These are phyloP conservation scores for Pyrenophora seminiperda DNA, from an alignment of 2,329 filamentous ascomycete genomes.

Conservation along the genomic window DNA sequence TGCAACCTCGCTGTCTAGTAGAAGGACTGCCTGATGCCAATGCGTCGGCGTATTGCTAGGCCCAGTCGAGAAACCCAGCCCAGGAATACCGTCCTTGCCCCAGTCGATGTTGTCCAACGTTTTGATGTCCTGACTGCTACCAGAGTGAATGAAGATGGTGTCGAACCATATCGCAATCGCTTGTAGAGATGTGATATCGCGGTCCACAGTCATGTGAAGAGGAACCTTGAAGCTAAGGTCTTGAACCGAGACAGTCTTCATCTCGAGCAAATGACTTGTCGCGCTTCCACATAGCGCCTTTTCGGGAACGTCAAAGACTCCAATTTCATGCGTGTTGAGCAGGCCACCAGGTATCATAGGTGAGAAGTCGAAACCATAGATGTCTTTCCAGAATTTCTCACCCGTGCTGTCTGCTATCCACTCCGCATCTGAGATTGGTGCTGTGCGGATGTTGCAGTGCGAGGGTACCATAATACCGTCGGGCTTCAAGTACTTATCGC, in stretches of 20 bases:
- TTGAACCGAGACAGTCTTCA: slow-evolving; percentile 71
- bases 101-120: slow-evolving; percentile 66
- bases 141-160: slow-evolving; percentile 78
- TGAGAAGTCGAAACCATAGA: slow-evolving; percentile 94
- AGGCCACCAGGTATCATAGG: slow-evolving; percentile 84
- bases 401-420: slow-evolving; percentile 77
- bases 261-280: slow-evolving; percentile 75
- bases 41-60: slow-evolving; percentile 79
- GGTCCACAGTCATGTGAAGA: slow-evolving; percentile 66
- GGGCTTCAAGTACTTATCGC: slow-evolving; percentile 81
- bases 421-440: slow-evolving; percentile 77
- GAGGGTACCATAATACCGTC: slow-evolving; percentile 85
- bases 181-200: slow-evolving; percentile 73
- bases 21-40: slow-evolving; percentile 83
- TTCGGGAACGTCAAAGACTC: slow-evolving; percentile 39
- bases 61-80: slow-evolving; percentile 87
- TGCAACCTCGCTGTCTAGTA: slow-evolving; percentile 66
- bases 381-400: slow-evolving; percentile 77
- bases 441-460: slow-evolving; percentile 80
- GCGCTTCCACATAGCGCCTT: slow-evolving; percentile 54
- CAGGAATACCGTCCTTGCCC: slow-evolving; percentile 58
- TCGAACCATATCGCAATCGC: slow-evolving; percentile 94
- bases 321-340: slow-evolving; percentile 64
- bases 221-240: slow-evolving; percentile 77
- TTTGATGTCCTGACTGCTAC: slow-evolving; percentile 31